Evolutionary conservation across 2,329 filamentous ascomycete species (phyloP).

Genomic region (Talaromyces sp.): DNA sequence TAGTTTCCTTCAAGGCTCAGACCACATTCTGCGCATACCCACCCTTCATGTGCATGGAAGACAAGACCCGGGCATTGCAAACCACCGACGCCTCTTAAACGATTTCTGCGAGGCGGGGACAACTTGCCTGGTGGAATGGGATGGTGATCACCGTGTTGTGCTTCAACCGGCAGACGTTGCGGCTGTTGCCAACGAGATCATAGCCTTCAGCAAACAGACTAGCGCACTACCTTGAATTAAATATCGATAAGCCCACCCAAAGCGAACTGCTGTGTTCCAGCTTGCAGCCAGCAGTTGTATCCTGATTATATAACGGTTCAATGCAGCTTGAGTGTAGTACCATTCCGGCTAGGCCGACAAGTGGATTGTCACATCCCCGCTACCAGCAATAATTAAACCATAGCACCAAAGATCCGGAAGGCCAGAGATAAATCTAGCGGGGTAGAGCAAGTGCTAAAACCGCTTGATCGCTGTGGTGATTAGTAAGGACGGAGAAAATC

Average conservation of each 20-base stretch:
- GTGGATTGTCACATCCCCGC: not conserved
- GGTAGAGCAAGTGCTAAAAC: not conserved
- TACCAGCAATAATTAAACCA: not conserved
- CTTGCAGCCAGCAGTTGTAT: not conserved
- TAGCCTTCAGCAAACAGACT: slow-evolving; percentile 46
- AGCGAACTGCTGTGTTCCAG: too few relatives aligned
- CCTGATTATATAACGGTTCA: too few relatives aligned
- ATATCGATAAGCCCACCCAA: not conserved
- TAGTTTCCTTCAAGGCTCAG: slow-evolving; percentile 19
- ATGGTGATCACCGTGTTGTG: slow-evolving; percentile 67
- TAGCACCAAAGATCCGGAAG: not conserved
- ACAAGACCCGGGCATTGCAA: slow-evolving; percentile 56
- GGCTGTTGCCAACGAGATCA: slow-evolving; percentile 51
- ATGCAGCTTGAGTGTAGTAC: not conserved
- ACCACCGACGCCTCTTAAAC: slow-evolving; percentile 55
- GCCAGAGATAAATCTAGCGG: not conserved
- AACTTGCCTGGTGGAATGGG: slow-evolving; percentile 65
- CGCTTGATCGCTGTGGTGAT: not conserved
- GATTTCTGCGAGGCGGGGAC: slow-evolving; percentile 58
- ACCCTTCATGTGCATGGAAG: slow-evolving; percentile 68
- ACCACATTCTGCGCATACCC: slow-evolving; percentile 54
- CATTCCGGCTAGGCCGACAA: not conserved
- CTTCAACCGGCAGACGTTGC: slow-evolving; percentile 65
- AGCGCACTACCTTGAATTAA: not conserved
- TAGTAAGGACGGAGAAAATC: not conserved